Conservation (phyloP, 208 protist species). For the Leishmania guyanensis region DNA sequence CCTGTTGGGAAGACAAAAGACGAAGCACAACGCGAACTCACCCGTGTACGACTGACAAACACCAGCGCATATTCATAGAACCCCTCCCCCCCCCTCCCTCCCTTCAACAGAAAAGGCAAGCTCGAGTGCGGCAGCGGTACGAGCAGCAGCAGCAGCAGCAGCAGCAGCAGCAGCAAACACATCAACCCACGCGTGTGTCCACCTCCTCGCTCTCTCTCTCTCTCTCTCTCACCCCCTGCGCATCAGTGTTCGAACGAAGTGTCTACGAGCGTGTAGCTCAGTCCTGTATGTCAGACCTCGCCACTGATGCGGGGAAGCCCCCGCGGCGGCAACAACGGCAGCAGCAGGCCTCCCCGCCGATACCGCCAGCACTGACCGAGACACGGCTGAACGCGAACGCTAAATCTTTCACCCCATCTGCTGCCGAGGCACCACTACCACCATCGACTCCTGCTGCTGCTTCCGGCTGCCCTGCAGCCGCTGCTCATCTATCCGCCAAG, state of each 20-base stretch:
- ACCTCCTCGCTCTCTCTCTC: too few relatives aligned
- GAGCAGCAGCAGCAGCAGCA: too few relatives aligned
- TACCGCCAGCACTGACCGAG: constrained; percentile 17
- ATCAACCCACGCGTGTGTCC: too few relatives aligned
- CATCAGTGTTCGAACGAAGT: neutral
- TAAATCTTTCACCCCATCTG: constrained; percentile 55
- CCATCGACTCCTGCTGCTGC: neutral
- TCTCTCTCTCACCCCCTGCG: neutral
- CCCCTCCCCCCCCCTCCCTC: too few relatives aligned
- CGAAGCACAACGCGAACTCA: too few relatives aligned
- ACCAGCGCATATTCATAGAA: too few relatives aligned
- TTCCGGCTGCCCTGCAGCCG: neutral
- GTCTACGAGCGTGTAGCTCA: neutral
- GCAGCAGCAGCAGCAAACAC: too few relatives aligned
- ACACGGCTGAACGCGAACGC: constrained; percentile 65
- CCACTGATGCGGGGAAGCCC: neutral
- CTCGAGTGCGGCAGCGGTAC: neutral
- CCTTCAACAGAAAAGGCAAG: too few relatives aligned
- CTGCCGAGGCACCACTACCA: neutral
- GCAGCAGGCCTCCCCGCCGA: neutral
- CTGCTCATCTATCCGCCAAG: neutral
- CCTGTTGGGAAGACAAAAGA: too few relatives aligned
- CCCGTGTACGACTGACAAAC: neutral
- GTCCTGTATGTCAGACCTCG: neutral
- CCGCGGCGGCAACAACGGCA: constrained; percentile 8